phyloP scores from a whole-genome alignment of 228 moss, liverwort and hornwort species.

The Sphagnum magellanicum region DNA sequence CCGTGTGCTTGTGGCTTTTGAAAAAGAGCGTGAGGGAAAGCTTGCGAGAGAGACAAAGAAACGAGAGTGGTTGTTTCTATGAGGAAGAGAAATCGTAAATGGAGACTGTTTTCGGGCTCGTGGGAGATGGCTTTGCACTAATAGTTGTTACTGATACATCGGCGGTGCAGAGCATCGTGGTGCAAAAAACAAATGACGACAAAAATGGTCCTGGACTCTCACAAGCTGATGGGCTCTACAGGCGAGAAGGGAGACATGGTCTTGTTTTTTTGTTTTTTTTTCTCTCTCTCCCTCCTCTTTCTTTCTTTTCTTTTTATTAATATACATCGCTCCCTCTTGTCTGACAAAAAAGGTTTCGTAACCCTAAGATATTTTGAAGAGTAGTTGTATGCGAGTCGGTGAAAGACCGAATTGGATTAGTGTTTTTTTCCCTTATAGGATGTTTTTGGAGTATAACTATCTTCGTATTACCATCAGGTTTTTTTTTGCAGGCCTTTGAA shows the following conservation, averaged over 20 bases:
- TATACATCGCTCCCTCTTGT: too few relatives aligned
- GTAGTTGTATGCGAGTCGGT: too few relatives aligned
- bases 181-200: conserved; percentile 64
- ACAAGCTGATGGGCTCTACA: conserved; percentile 45
- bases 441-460: too few relatives aligned
- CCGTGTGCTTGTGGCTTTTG: too few relatives aligned
- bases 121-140: conserved; percentile 48
- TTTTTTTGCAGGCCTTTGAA: too few relatives aligned
- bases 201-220: conserved; percentile 53
- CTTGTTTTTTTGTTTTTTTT: conserved; percentile 1
- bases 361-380: too few relatives aligned
- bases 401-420: background rate
- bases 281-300: too few relatives aligned
- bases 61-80: too few relatives aligned
- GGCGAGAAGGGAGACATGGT: conserved; percentile 60
- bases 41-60: too few relatives aligned
- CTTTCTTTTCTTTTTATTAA: background rate
- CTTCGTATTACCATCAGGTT: too few relatives aligned
- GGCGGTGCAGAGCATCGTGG: conserved; percentile 56
- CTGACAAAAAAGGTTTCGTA: too few relatives aligned
- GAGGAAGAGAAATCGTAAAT: conserved; percentile 11
- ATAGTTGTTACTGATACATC: conserved; percentile 50
- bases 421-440: background rate
- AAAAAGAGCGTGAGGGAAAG: too few relatives aligned
- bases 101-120: conserved; percentile 48